Conservation (phyloP, 345 rosid species). For the Raphanus raphanistrum region DNA sequence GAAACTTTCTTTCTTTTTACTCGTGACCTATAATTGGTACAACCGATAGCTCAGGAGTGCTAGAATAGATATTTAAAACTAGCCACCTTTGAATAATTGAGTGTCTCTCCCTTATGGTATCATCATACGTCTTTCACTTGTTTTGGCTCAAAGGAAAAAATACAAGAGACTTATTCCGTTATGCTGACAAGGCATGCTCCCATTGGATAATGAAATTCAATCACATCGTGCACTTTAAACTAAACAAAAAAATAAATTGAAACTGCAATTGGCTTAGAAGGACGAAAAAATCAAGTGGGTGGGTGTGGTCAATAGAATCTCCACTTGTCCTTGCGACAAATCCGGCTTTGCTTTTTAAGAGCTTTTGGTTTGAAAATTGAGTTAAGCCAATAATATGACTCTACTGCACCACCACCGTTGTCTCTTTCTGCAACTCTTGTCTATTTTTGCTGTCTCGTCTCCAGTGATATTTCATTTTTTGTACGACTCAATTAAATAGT, state of each 20-base stretch:
- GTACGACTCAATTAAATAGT: not conserved
- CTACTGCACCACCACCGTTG: conserved; percentile 30
- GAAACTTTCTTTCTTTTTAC: not conserved
- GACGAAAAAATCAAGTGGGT: conserved; percentile 29
- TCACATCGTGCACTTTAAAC: conserved; percentile 42
- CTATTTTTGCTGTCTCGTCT: conserved; percentile 30
- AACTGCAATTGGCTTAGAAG: conserved; percentile 23
- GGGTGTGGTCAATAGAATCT: conserved; percentile 41
- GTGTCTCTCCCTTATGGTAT: not conserved
- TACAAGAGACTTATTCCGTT: conserved; percentile 36
- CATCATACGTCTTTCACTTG: conserved; percentile 17
- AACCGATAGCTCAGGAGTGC: not conserved
- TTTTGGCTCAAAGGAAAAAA: conserved; percentile 24
- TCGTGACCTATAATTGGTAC: not conserved
- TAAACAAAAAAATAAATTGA: not conserved
- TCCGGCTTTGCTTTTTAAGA: conserved; percentile 29
- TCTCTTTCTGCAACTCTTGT: conserved; percentile 29
- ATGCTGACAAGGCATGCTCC: conserved; percentile 30
- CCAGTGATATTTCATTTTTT: conserved; percentile 12
- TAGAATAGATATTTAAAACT: not conserved
- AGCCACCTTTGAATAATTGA: conserved; percentile 24
- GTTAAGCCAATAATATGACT: conserved; percentile 30
- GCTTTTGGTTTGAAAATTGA: conserved; percentile 40
- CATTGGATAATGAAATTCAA: conserved; percentile 26
- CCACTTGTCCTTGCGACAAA: conserved; percentile 38